phyloP scores from a whole-genome alignment of 78 protist species.

The Isochrysis galbana region DNA sequence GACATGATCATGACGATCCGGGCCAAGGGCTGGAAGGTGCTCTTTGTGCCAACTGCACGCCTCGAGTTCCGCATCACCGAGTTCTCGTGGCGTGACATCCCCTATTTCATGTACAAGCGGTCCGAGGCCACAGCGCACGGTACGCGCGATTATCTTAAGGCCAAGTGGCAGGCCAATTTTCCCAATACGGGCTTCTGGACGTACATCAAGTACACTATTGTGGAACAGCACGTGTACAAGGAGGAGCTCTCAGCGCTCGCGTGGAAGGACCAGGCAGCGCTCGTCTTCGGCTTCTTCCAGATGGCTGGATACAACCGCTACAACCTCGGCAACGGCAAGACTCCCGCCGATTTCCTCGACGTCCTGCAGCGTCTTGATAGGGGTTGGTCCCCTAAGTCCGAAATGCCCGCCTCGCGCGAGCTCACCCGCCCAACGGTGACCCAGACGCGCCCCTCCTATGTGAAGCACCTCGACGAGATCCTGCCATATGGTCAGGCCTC shows the following conservation, averaged over 20 bases:
- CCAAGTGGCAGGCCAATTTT: conserved; percentile 38
- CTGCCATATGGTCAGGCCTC: not conserved
- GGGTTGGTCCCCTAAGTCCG: not conserved
- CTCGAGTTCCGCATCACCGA: conserved; percentile 41
- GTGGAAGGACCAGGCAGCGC: conserved; percentile 17
- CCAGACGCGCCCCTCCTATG: not conserved
- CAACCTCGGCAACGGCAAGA: not conserved
- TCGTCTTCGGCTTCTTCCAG: conserved; percentile 16
- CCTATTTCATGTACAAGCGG: conserved; percentile 33
- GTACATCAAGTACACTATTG: conserved; percentile 31
- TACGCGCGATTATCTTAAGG: conserved; percentile 14
- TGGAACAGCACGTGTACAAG: conserved; percentile 6
- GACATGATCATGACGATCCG: conserved; percentile 22
- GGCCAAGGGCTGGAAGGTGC: not conserved
- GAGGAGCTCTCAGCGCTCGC: not conserved
- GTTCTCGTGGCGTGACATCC: conserved; percentile 36
- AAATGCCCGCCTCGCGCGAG: not conserved
- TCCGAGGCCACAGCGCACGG: conserved; percentile 32
- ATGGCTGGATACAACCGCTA: conserved; percentile 4
- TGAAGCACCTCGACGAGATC: conserved; percentile 1
- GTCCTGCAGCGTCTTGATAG: not conserved
- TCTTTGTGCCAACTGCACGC: conserved; percentile 26
- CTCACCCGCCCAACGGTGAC: not conserved
- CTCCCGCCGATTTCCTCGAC: not conserved
- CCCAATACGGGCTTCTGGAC: conserved; percentile 42